phyloP scores from a whole-genome alignment of 2,329 filamentous ascomycete species.

The Periconia digitata region DNA sequence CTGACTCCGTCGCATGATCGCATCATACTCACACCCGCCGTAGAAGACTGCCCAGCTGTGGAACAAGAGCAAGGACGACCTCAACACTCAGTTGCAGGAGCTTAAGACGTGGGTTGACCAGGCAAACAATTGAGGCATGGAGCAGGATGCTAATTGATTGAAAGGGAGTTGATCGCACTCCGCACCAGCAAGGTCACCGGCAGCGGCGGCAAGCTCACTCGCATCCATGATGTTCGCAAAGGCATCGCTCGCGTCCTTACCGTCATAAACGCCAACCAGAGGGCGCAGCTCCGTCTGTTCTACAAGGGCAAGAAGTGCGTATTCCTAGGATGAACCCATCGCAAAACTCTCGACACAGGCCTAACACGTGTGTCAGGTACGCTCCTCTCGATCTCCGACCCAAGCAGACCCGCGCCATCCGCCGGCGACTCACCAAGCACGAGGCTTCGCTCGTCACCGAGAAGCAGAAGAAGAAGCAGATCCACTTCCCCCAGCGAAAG shows the following conservation, averaged over 20 bases:
- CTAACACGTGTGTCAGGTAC: constrained; percentile 56
- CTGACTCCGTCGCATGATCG: constrained; percentile 28
- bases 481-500: constrained; percentile 98
- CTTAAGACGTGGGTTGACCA: constrained; percentile 40
- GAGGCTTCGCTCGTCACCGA: constrained; percentile 82
- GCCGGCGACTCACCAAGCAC: constrained; percentile 89
- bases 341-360: constrained; percentile 2
- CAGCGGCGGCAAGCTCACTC: constrained; percentile 87
- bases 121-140: constrained; percentile 5
- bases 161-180: constrained; percentile 82
- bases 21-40: constrained; percentile 36
- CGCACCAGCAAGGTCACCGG: constrained; percentile 97
- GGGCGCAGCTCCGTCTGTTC: constrained; percentile 89
- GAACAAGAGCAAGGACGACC: constrained; percentile 99
- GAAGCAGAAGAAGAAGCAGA: constrained; percentile 95
- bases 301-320: constrained; percentile 96
- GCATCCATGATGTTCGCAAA: constrained; percentile 92
- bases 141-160: constrained; percentile 33
- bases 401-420: constrained; percentile 98
- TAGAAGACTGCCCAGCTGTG: constrained; percentile 90
- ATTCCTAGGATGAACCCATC: neutral
- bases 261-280: constrained; percentile 99
- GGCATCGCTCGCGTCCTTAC: constrained; percentile 98
- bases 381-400: constrained; percentile 95
- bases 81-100: constrained; percentile 67